Base-by-base conservation (phyloP, 345 rosid species). In the Physaria fendleri region DNA sequence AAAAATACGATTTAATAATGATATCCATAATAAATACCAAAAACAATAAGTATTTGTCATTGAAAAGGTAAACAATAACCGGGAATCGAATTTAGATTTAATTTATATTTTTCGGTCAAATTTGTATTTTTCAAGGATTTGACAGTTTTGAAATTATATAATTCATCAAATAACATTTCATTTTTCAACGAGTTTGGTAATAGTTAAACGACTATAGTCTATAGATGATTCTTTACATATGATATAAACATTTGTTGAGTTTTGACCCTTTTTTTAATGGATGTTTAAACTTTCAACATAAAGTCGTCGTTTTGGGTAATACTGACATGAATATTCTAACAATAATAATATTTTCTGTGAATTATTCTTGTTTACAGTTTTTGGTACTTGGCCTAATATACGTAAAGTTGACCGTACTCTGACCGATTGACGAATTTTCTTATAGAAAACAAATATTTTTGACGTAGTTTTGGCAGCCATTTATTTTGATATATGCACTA, bases 341-440 rank as follows among this genome's bases (percentile, higher is more conserved):
- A 49, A 6, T 18, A 5, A 12, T 6, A 46, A 23, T 45, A 43
- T 14, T 60, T 28, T 28, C 1, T 14, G 16, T 2, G n/a, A 5
- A 27, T 33, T 15, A 30, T 47, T 25, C 15, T n/a, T n/a, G n/a
- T n/a, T n/a, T 17, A 49, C 18, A 17, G 2, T 17, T 49, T 49
- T n/a, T 35, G 30, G 30, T 28, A 49, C 6, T 50, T 50, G 11
- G 16, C 30, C n/a, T 39, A 40, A 40, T 23, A 10, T 41, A 63
- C n/a, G 27, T 32, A 30, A 52, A 32, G 35, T 64, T 64, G 68
- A 64, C 51, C 43, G 8, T 41, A 22, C 52, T 64, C 44, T 52
- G 68, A 41, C 68, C 49, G 3, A 50, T 49, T 62, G 58, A 46
- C 22, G 6, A 62, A 18, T 27, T 18, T 49, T 38, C 29, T 8